phyloP scores from a whole-genome alignment of 2,329 filamentous ascomycete species.

The Furcasterigmium sp. region DNA sequence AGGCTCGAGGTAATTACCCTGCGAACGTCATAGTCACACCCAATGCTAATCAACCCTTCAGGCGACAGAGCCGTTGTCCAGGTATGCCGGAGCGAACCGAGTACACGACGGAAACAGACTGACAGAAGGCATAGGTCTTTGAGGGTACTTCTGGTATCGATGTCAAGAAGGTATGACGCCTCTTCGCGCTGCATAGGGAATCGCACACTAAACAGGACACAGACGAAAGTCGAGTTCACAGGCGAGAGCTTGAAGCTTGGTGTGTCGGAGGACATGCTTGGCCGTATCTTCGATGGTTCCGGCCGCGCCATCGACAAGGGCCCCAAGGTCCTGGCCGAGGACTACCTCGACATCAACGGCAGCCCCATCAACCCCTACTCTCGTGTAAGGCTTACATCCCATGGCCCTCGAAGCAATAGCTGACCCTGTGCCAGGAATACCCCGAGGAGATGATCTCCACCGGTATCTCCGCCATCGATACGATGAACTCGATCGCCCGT shows the following conservation, averaged over 20 bases:
- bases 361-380: constrained; percentile 98
- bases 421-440: constrained; percentile 64
- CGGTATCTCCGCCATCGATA: constrained; percentile 98
- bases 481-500: constrained; percentile 96
- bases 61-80: constrained; percentile 93
- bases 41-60: constrained; percentile 30
- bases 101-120: constrained; percentile 13
- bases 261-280: constrained; percentile 99
- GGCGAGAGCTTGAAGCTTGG: constrained; percentile 97
- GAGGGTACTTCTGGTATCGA: constrained; percentile 96
- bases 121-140: constrained; percentile 64
- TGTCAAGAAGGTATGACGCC: constrained; percentile 81
- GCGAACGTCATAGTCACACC: constrained; percentile 5
- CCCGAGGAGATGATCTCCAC: constrained; percentile 99
- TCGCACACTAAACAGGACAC: constrained; percentile 11
- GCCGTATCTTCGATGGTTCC: constrained; percentile 97
- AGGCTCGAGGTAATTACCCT: constrained; percentile 74
- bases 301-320: constrained; percentile 98
- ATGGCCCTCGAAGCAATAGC: background rate
- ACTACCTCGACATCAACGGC: constrained; percentile 98
- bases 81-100: constrained; percentile 44
- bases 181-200: background rate
- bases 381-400: constrained; percentile 54
- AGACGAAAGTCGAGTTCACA: constrained; percentile 97
- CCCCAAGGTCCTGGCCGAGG: constrained; percentile 94